phyloP scores from a whole-genome alignment of 23 red algal species.

The Cyanidioschyzon merolae region DNA sequence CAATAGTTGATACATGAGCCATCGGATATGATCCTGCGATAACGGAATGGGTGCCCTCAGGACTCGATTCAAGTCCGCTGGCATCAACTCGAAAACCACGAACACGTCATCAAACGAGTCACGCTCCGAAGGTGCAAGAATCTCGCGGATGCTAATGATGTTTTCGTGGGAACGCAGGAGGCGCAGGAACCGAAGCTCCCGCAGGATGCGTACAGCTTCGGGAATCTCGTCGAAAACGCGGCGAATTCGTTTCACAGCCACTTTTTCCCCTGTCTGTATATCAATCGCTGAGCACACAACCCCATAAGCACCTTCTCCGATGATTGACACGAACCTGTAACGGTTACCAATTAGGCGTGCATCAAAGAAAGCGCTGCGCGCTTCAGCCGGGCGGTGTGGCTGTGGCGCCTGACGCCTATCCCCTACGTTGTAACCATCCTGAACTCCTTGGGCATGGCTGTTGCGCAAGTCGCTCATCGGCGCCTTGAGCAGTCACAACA shows the following conservation, averaged over 20 bases:
- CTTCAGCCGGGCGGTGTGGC: neutral
- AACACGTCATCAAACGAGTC: conserved; percentile 85
- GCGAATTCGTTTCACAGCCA: conserved; percentile 86
- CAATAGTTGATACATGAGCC: conserved; percentile 87
- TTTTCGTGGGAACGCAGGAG: conserved; percentile 82
- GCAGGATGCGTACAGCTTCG: conserved; percentile 76
- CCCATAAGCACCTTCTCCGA: conserved; percentile 93
- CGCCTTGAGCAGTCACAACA: too few species aligned
- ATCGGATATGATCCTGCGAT: conserved; percentile 53
- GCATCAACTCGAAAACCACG: conserved; percentile 94
- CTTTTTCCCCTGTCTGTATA: conserved; percentile 53
- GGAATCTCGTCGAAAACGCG: conserved; percentile 66
- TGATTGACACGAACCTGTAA: conserved; percentile 60
- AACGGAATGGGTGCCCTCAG: conserved; percentile 56
- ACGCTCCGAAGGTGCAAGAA: conserved; percentile 48
- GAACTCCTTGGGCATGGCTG: neutral
- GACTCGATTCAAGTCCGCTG: conserved; percentile 68
- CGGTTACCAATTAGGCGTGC: conserved; percentile 55
- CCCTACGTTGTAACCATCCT: neutral
- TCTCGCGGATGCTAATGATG: conserved; percentile 78
- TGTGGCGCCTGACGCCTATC: neutral
- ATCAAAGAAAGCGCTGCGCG: conserved; percentile 48
- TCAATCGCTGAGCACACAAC: conserved; percentile 81
- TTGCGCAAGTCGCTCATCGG: neutral
- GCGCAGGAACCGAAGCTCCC: conserved; percentile 83